Base-by-base conservation (phyloP, 2,329 filamentous ascomycete genomes). In the Fusarium lateritium region DNA sequence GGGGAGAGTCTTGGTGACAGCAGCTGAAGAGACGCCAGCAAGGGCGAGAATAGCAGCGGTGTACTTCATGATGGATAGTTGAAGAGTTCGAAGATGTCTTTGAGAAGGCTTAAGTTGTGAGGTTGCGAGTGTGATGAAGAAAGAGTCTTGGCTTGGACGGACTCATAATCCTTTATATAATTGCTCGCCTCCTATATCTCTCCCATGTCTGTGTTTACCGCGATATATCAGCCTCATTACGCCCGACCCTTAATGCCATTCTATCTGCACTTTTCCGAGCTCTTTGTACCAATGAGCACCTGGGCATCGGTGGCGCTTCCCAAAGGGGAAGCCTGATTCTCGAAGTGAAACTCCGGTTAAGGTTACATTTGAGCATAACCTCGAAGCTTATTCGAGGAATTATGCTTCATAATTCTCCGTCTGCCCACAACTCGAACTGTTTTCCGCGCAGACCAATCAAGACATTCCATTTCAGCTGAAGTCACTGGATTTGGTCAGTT, bases 1-100 rank as follows among this genome's bases (percentile, higher is more conserved):
- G 22, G 68, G 68, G n/a, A 71, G 65, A 51, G 68, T 71, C 51
- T 56, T 71, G 24, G 68, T 71, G 38, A 69, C 68, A 44, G 68
- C 68, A 24, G 67, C 67, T 3, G 67, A 70, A 9, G 59, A 60
- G 13, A 70, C 51, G 52, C 67, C 59, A 51, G 55, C 59, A n/a
- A 70, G 59, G 55, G 67, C 67, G 45, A 71, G 46, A 45, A 71
- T 45, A 40, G 58, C 46, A 11, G 63, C 40, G n/a, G 52, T 56
- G 55, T 65, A 71, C 67, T 70, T 70, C 67, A 70, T 70, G 55
- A 22, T 62, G 56, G 9, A 22, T 43, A 22, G 15, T 33, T 13
- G 28, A 33, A 21, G 17, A 10, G 15, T 24, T 42, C 3, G 24
- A 11, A 26, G 26, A 21, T 62, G 26, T 36, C 3, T 11, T 33